Percentiles rank a stretch among this genome's conserved stretches.
Conservation (phyloP, 495 filamentous ascomycete species). For the Aspergillus sclerotiicarbonarius region DNA sequence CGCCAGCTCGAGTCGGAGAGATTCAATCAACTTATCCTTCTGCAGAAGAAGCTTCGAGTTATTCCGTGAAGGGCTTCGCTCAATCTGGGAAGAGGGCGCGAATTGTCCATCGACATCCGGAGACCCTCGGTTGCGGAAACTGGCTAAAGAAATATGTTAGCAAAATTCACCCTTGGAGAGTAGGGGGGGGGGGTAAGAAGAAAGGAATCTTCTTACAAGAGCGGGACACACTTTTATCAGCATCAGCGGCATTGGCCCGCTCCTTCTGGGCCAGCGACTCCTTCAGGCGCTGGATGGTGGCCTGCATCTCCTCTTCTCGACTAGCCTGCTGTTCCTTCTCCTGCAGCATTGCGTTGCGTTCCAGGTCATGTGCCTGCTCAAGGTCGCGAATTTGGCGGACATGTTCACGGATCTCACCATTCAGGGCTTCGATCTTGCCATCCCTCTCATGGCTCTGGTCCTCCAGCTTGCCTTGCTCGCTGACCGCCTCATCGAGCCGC, state of each 20-base stretch:
- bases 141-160: slow-evolving; percentile 46
- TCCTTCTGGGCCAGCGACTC: slow-evolving; percentile 77
- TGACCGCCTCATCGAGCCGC: slow-evolving; percentile 78
- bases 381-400: slow-evolving; percentile 81
- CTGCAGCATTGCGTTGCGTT: slow-evolving; percentile 80
- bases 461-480: slow-evolving; percentile 82
- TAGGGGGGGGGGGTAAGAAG: slow-evolving; percentile 8
- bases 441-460: slow-evolving; percentile 81
- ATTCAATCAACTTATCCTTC: slow-evolving; percentile 95
- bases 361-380: slow-evolving; percentile 84
- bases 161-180: slow-evolving; percentile 1
- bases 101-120: slow-evolving; percentile 66
- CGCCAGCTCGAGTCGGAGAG: slow-evolving; percentile 83
- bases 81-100: slow-evolving; percentile 78
- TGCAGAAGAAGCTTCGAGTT: slow-evolving; percentile 85
- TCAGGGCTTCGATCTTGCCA: slow-evolving; percentile 71
- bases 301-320: slow-evolving; percentile 84
- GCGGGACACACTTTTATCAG: slow-evolving; percentile 62
- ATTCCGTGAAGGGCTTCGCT: slow-evolving; percentile 78
- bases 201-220: slow-evolving; percentile 55
- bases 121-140: slow-evolving; percentile 50
- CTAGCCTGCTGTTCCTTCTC: slow-evolving; percentile 86
- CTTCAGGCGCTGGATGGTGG: slow-evolving; percentile 84
- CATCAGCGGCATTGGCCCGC: slow-evolving; percentile 53
- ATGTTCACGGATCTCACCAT: slow-evolving; percentile 75